These are phyloP conservation scores for Beverwykella pulmonaria DNA, from an alignment of 495 filamentous ascomycete species.

Conservation along the genomic window DNA sequence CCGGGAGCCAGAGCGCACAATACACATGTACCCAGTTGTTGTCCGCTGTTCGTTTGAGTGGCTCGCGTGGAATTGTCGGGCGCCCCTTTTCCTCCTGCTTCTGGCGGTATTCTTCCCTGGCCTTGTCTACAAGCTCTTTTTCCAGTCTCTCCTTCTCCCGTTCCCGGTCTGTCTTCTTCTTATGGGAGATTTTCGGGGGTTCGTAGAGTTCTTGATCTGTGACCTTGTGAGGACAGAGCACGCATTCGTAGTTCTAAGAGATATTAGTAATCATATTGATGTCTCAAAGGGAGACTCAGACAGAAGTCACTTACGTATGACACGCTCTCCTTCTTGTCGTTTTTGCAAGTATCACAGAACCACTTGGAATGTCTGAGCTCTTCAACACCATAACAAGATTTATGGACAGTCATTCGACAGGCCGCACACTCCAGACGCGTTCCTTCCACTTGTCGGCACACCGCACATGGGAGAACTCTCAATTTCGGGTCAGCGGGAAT, in stretches of 20 bases:
- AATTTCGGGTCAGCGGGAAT: constrained; percentile 43
- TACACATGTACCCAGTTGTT: constrained; percentile 99
- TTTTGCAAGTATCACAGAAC: constrained; percentile 93
- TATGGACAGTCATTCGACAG: constrained; percentile 91
- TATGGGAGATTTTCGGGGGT: constrained; percentile 77
- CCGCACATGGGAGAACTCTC: constrained; percentile 71
- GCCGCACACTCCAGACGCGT: constrained; percentile 68
- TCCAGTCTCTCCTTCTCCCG: constrained; percentile 84
- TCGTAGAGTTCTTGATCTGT: constrained; percentile 83
- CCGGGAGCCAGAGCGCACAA: constrained; percentile 88
- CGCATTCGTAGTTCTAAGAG: constrained; percentile 79
- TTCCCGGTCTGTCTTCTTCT: constrained; percentile 93
- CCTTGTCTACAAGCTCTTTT: constrained; percentile 73
- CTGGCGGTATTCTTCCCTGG: constrained; percentile 75
- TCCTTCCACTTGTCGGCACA: constrained; percentile 80
- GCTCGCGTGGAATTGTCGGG: constrained; percentile 82
- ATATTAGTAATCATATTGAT: constrained; percentile 38
- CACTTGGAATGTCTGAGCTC: constrained; percentile 77
- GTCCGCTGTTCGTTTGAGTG: constrained; percentile 85
- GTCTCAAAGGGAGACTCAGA: background rate
- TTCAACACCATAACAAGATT: constrained; percentile 83
- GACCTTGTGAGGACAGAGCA: constrained; percentile 78
- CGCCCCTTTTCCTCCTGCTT: constrained; percentile 79
- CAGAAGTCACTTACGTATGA: constrained; percentile 68
- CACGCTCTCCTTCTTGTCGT: constrained; percentile 83